Percentiles rank a stretch among this genome's conserved stretches.
Conservation (phyloP, 768 basidiomycete genomes). For the Pholiota microspora region DNA sequence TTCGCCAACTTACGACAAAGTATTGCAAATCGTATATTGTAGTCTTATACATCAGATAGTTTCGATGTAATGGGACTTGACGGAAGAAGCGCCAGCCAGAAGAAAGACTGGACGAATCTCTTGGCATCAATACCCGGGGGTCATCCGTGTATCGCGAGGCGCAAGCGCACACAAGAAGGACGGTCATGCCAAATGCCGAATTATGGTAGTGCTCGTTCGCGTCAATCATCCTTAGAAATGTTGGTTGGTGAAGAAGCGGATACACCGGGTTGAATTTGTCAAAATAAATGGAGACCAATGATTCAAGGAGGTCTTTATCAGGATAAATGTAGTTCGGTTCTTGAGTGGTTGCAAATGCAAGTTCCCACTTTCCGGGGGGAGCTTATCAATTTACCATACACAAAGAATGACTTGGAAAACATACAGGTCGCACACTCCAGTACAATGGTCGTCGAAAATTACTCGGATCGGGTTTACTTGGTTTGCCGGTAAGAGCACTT, state of each 20-base stretch:
- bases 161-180: slow-evolving; percentile 66
- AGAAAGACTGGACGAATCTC: slow-evolving; percentile 32
- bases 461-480: slow-evolving; percentile 23
- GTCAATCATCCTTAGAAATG: slow-evolving; percentile 50
- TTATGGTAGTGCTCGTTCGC: slow-evolving; percentile 48
- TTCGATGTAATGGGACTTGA: slow-evolving; percentile 61
- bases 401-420: neutral
- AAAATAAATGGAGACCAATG: slow-evolving; percentile 62
- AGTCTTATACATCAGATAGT: slow-evolving; percentile 55
- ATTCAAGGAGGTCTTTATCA: slow-evolving; percentile 41
- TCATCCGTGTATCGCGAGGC: slow-evolving; percentile 58
- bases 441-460: slow-evolving; percentile 23
- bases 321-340: slow-evolving; percentile 41
- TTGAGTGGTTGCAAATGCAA: slow-evolving; percentile 18
- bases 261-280: slow-evolving; percentile 41
- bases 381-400: neutral
- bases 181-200: slow-evolving; percentile 48
- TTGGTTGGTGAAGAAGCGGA: slow-evolving; percentile 68
- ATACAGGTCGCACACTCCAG: slow-evolving; percentile 30
- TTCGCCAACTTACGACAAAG: slow-evolving; percentile 48
- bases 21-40: slow-evolving; percentile 70
- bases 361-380: slow-evolving; percentile 35
- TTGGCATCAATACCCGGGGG: slow-evolving; percentile 33
- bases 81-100: slow-evolving; percentile 61
- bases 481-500: slow-evolving; percentile 12